Base-by-base conservation (phyloP, 2,329 filamentous ascomycete genomes). In the Monilinia aucupariae region DNA sequence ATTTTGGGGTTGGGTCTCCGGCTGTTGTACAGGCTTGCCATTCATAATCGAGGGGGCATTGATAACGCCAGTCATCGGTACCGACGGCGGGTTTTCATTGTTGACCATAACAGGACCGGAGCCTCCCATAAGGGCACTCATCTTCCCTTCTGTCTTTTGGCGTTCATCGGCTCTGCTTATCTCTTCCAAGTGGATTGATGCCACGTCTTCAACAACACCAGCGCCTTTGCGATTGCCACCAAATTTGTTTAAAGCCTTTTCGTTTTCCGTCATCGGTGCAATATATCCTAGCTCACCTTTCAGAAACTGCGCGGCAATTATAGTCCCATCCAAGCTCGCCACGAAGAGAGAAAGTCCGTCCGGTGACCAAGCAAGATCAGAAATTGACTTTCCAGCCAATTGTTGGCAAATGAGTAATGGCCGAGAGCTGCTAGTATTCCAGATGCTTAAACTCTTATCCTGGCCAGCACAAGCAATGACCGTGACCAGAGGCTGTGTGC, bases 61-160 rank as follows among this genome's bases (percentile, higher is more conserved):
- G 30, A 63, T 63, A 13, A 69, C 64, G 13, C 66, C 68, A 49
- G 65, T 51, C 66, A 69, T 69, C 25, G 68, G 65, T 12, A 67
- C 69, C 27, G 67, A 64, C 22, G 65, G 27, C 66, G 60, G 72
- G 63, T 70, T 71, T 43, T 64, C 67, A 70, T 74, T 70, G 65
- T 72, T 66, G 61, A 70, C 62, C 66, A 74, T 66, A 51, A 64
- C 68, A 12, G 68, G 67, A 20, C 81, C 81, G 22, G 83, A 82
- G 72, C 96, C 92, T 7, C 93, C 93, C 94, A 99, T 99, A 45
- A 99, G 78, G n/a, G 93, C 93, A 15, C 94, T 94, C 94, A 99
- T 99, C 68, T 93, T 85, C 2, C 92, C 94, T 76, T 99, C 91
- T 0, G 93, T 92, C 6, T 89, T 92, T 67, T 88, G 90, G 39